Evolutionary conservation across 73 alveolate genomes (phyloP).

Genomic region (Durusdinium trenchii): DNA sequence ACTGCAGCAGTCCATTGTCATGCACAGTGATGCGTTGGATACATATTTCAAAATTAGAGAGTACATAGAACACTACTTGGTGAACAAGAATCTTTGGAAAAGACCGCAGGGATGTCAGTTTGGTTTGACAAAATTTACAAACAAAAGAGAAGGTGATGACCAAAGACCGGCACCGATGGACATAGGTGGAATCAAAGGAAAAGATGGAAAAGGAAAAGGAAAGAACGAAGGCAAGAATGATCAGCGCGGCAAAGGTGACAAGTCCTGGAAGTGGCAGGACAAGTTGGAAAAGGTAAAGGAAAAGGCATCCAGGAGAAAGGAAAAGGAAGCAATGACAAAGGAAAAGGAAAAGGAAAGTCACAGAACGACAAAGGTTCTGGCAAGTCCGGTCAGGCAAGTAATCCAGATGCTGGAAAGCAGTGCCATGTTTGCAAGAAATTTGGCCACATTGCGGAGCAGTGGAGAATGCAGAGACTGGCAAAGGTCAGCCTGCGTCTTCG

Average conservation of each 20-base stretch:
- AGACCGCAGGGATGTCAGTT: conserved; percentile 52
- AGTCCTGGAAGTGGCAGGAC: not conserved
- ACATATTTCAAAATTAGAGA: conserved; percentile 7
- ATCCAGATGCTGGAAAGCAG: conserved; percentile 39
- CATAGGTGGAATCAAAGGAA: not conserved
- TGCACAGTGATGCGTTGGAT: conserved; percentile 45
- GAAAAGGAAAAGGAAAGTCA: not conserved
- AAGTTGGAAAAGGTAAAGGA: conserved; percentile 11
- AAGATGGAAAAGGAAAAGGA: not conserved
- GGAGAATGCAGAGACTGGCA: conserved; percentile 11
- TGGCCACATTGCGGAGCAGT: conserved; percentile 29
- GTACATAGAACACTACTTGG: conserved; percentile 40
- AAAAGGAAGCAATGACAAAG: not conserved
- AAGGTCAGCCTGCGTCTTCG: not conserved
- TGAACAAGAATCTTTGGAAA: conserved; percentile 48
- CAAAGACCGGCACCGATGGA: not conserved
- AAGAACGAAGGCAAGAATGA: not conserved
- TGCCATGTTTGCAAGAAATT: not conserved
- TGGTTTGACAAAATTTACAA: conserved; percentile 35
- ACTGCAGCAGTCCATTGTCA: conserved; percentile 52
- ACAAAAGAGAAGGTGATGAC: conserved; percentile 4
- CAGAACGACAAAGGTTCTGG: not conserved
- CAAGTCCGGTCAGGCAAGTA: not conserved
- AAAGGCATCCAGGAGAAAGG: not conserved
- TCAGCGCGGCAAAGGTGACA: not conserved